Percentiles rank a stretch among this genome's conserved stretches.
Conservation (phyloP, 164 flowering plant genomes). For the Buxus sempervirens region DNA sequence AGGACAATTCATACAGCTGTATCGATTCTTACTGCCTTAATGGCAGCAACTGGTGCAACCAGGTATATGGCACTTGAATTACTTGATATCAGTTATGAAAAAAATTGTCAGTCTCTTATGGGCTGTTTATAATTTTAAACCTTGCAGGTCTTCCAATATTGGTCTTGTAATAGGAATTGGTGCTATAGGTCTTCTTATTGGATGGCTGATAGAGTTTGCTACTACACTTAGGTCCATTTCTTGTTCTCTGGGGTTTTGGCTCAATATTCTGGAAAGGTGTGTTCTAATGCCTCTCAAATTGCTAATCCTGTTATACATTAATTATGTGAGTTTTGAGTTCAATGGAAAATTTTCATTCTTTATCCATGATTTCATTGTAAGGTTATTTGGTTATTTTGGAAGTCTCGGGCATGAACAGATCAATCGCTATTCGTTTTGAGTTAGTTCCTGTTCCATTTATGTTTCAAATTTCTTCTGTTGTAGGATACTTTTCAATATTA, state of each 20-base stretch:
- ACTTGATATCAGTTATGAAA: neutral
- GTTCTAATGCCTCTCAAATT: slow-evolving; percentile 1
- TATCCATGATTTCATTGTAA: neutral
- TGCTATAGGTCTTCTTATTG: slow-evolving; percentile 59
- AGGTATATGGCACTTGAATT: slow-evolving; percentile 44
- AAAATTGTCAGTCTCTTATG: neutral
- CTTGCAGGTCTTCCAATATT: slow-evolving; percentile 71
- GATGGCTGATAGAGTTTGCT: slow-evolving; percentile 64
- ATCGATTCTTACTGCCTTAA: slow-evolving; percentile 80
- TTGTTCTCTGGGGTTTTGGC: slow-evolving; percentile 29
- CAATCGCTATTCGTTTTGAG: too few relatives aligned
- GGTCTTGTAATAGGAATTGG: slow-evolving; percentile 71
- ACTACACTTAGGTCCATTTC: slow-evolving; percentile 39
- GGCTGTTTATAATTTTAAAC: slow-evolving; percentile 5
- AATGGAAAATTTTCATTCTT: neutral
- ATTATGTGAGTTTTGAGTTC: neutral
- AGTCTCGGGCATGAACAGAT: too few relatives aligned
- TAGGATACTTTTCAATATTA: too few relatives aligned
- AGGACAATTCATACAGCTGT: slow-evolving; percentile 75
- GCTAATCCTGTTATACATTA: neutral
- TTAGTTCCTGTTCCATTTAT: too few relatives aligned
- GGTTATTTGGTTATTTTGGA: too few relatives aligned
- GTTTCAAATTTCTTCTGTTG: too few relatives aligned
- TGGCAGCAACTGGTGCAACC: slow-evolving; percentile 80
- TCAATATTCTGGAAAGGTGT: slow-evolving; percentile 45